Conservation (phyloP, 106 monocot genomes). For the Agapanthus africanus region DNA sequence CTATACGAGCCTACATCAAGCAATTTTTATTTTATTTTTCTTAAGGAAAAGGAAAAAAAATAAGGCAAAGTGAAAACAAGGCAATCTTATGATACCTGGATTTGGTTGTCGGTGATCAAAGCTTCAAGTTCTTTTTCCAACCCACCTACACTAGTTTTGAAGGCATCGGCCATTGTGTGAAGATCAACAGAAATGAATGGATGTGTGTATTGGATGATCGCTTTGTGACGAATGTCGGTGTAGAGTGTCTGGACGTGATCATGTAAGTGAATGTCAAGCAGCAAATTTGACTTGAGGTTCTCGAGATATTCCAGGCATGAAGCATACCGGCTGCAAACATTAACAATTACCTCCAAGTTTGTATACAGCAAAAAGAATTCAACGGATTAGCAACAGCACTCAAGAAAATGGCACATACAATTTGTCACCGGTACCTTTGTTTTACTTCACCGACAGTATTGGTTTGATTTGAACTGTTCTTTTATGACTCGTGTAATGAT, state of each 20-base stretch:
- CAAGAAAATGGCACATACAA: too few species aligned
- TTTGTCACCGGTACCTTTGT: too few species aligned
- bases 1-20: conserved; percentile 59
- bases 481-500: too few species aligned
- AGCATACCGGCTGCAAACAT: conserved; percentile 83
- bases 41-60: too few species aligned
- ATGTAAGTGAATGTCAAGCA: conserved; percentile 81
- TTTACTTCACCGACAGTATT: too few species aligned
- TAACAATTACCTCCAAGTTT: too few species aligned
- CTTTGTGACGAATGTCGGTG: conserved; percentile 80
- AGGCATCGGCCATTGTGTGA: conserved; percentile 73
- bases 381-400: too few species aligned
- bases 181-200: conserved; percentile 89
- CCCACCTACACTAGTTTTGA: conserved; percentile 62
- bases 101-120: conserved; percentile 82
- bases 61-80: neutral
- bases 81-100: conserved; percentile 49
- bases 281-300: conserved; percentile 56
- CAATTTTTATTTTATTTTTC: too few species aligned
- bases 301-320: conserved; percentile 80
- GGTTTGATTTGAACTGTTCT: too few species aligned
- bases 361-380: too few species aligned
- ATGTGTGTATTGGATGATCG: conserved; percentile 84
- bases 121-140: conserved; percentile 88
- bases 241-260: conserved; percentile 77